These are phyloP conservation scores for Carex littledalei DNA, from an alignment of 176 grass and related monocot species.

Conservation along the genomic window DNA sequence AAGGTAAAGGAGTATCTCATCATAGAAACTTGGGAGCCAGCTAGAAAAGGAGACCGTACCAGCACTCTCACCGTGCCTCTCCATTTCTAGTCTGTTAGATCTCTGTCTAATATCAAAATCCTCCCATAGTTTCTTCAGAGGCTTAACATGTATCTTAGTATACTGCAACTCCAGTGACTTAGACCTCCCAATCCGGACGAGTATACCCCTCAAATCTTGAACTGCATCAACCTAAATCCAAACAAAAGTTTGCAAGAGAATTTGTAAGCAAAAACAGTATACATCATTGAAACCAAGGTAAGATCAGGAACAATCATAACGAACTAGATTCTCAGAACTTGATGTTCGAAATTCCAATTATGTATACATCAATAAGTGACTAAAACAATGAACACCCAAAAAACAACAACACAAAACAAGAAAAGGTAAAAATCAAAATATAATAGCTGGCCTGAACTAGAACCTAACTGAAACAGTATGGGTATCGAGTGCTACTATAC, in stretches of 20 bases:
- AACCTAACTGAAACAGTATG: background rate
- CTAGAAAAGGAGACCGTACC: constrained; percentile 63
- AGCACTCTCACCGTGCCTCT: constrained; percentile 53
- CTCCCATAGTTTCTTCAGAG: constrained; percentile 97
- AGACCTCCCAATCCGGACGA: constrained; percentile 88
- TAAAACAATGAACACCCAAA: background rate
- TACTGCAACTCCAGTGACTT: constrained; percentile 88
- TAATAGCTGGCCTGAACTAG: background rate
- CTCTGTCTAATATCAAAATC: constrained; percentile 88
- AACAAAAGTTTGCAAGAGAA: constrained; percentile 18
- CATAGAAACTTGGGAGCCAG: constrained; percentile 97
- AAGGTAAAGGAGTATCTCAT: constrained; percentile 88
- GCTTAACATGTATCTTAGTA: constrained; percentile 87
- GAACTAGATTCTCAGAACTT: background rate
- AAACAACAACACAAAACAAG: background rate
- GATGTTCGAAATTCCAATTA: background rate
- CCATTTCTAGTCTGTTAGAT: constrained; percentile 51
- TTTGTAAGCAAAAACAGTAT: background rate
- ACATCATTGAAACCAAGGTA: constrained; percentile 1
- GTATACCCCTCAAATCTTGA: constrained; percentile 82
- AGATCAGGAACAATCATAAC: constrained; percentile 3
- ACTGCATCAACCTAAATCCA: constrained; percentile 62
- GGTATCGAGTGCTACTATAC: background rate
- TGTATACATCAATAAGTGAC: no score
- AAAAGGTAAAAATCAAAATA: background rate